phyloP scores from a whole-genome alignment of 2,329 filamentous ascomycete genomes.

The Ophiostoma ips region DNA sequence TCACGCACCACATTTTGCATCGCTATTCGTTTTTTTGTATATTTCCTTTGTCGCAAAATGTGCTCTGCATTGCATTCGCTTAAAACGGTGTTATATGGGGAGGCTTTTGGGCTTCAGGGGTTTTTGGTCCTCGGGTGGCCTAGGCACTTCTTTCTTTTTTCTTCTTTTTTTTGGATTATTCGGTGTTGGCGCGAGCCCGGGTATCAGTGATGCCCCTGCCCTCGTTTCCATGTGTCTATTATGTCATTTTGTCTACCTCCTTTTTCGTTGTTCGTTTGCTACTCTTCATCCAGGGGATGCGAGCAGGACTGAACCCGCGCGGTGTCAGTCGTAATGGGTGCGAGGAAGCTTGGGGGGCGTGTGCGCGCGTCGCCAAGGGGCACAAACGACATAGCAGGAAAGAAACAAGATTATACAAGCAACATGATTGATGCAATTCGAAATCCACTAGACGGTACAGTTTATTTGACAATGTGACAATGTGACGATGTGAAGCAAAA shows the following conservation, averaged over 20 bases:
- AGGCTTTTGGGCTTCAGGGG: background rate
- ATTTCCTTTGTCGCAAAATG: background rate
- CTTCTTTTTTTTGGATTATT: background rate
- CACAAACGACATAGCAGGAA: background rate
- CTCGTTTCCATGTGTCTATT: too few species aligned
- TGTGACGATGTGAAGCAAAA: too few species aligned
- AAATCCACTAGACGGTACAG: too few species aligned
- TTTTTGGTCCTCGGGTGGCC: background rate
- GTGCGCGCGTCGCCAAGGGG: background rate
- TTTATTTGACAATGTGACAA: too few species aligned
- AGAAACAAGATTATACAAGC: too few species aligned
- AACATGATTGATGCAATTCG: too few species aligned
- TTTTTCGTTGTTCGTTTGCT: slow-evolving; percentile 1
- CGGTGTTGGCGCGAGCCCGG: too few species aligned
- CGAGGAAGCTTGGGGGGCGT: slow-evolving; percentile 5
- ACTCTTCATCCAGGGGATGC: background rate
- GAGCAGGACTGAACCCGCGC: slow-evolving; percentile 6
- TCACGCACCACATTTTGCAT: slow-evolving; percentile 5
- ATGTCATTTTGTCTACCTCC: background rate
- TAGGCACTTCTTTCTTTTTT: background rate
- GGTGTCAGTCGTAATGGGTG: slow-evolving; percentile 12
- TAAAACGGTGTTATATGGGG: slow-evolving; percentile 6
- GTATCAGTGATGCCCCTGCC: background rate
- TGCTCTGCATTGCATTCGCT: slow-evolving; percentile 12
- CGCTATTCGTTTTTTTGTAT: background rate